Conservation (phyloP, 306 rosid genomes). For the Trifolium repens region DNA sequence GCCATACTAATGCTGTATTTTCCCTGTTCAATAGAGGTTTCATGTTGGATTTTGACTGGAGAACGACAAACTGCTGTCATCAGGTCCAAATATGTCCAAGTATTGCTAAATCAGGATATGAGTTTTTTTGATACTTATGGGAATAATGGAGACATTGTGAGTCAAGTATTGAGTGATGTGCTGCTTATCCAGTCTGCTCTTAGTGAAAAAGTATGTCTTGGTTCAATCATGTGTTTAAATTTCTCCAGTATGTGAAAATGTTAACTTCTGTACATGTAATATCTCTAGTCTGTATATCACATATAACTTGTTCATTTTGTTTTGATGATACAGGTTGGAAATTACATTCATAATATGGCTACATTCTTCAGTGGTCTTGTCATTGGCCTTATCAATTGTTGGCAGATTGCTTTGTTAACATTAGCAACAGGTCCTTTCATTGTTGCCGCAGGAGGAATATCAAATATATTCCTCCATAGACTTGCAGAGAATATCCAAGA, state of each 20-base stretch:
- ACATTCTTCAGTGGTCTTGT: constrained; percentile 95
- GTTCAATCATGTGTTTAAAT: constrained; percentile 16
- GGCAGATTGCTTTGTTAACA: constrained; percentile 94
- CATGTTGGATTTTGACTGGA: constrained; percentile 99
- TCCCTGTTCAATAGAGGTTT: constrained; percentile 75
- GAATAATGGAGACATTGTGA: constrained; percentile 97
- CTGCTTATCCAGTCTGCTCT: constrained; percentile 97
- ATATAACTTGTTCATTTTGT: constrained; percentile 42
- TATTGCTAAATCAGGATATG: constrained; percentile 94
- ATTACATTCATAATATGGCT: constrained; percentile 97
- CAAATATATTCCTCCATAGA: constrained; percentile 95
- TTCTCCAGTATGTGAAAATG: constrained; percentile 3
- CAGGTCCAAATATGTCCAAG: constrained; percentile 91
- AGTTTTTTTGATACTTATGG: constrained; percentile 98
- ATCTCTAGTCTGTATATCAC: constrained; percentile 34
- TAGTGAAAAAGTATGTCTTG: constrained; percentile 83
- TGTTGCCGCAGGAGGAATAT: constrained; percentile 98
- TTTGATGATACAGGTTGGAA: constrained; percentile 77
- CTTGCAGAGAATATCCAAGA: constrained; percentile 99
- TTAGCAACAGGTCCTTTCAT: constrained; percentile 95
- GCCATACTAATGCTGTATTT: constrained; percentile 43
- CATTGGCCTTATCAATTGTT: constrained; percentile 89
- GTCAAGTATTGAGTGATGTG: constrained; percentile 98
- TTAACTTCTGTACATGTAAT: constrained; percentile 22
- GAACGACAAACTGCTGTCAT: constrained; percentile 98